These are phyloP conservation scores for Diversispora epigaea DNA, from an alignment of 192 early-diverging fungal genomes.

Conservation along the genomic window DNA sequence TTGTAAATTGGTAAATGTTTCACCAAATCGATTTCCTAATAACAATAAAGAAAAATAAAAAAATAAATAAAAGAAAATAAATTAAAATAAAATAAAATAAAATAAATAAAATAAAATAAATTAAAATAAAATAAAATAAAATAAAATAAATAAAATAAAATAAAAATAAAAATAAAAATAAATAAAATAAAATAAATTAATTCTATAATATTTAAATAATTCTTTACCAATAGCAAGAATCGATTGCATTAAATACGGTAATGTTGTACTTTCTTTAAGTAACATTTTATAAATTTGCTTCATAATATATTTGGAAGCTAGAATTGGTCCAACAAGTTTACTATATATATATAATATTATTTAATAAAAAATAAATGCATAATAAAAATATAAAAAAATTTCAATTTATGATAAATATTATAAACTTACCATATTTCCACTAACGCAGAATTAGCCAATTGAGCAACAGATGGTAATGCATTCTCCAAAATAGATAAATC, in stretches of 20 bases:
- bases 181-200: neutral
- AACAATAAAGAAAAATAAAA: no score
- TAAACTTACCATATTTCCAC: slow-evolving; percentile 51
- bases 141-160: neutral
- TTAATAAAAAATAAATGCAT: neutral
- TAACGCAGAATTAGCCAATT: slow-evolving; percentile 48
- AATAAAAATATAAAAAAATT: neutral
- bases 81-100: neutral
- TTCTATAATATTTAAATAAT: neutral
- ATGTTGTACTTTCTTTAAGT: slow-evolving; percentile 44
- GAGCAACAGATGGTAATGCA: slow-evolving; percentile 34
- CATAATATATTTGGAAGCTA: slow-evolving; percentile 59
- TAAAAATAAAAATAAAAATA: no score
- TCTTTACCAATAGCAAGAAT: slow-evolving; percentile 44
- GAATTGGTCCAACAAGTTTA: slow-evolving; percentile 51
- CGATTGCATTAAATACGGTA: slow-evolving; percentile 41
- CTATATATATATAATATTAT: slow-evolving; percentile 22
- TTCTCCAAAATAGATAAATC: slow-evolving; percentile 15
- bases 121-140: slow-evolving; percentile 4
- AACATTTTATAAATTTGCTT: slow-evolving; percentile 53
- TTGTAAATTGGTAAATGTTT: slow-evolving; percentile 58
- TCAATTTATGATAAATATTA: neutral
- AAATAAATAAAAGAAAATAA: no score
- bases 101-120: neutral
- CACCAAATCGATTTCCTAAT: slow-evolving; percentile 49